These are phyloP conservation scores for Polyrhizophydium stewartii DNA, from an alignment of 371 early-diverging fungal species.

Conservation along the genomic window DNA sequence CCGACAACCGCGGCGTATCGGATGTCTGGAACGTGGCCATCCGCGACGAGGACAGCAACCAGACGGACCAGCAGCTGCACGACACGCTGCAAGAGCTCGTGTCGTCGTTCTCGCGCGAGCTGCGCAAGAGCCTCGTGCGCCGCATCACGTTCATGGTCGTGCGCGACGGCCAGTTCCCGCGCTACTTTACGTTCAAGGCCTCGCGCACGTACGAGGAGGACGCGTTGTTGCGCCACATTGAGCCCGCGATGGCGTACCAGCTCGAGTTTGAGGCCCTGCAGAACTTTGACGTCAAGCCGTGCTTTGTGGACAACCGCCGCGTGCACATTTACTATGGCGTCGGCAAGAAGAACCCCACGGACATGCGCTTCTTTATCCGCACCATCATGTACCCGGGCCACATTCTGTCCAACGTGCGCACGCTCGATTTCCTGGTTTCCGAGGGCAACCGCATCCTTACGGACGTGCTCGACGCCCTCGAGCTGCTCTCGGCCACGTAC, in stretches of 20 bases:
- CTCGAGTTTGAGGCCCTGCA: constrained; percentile 88
- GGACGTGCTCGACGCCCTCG: constrained; percentile 92
- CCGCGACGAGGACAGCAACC: constrained; percentile 56
- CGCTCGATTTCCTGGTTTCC: constrained; percentile 89
- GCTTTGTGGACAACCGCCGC: constrained; percentile 87
- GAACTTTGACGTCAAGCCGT: constrained; percentile 94
- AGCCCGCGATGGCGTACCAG: constrained; percentile 96
- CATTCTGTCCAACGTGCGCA: constrained; percentile 37
- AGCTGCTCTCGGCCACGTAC: constrained; percentile 80
- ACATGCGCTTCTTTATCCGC: constrained; percentile 95
- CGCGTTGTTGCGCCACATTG: constrained; percentile 92
- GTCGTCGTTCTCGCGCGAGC: constrained; percentile 34
- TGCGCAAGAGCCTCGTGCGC: constrained; percentile 76
- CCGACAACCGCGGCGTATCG: constrained; percentile 25
- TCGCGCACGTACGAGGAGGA: constrained; percentile 82
- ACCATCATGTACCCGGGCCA: constrained; percentile 88
- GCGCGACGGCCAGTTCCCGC: constrained; percentile 77
- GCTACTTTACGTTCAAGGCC: constrained; percentile 96
- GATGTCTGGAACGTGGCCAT: constrained; percentile 84
- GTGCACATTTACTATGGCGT: constrained; percentile 94
- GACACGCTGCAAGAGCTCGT: constrained; percentile 20
- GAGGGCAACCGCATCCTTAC: constrained; percentile 88
- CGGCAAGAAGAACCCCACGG: constrained; percentile 90
- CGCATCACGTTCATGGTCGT: constrained; percentile 88
- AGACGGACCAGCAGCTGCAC: constrained; percentile 47